phyloP scores from a whole-genome alignment of 2,329 filamentous ascomycete genomes.

The Colletotrichum sidae region DNA sequence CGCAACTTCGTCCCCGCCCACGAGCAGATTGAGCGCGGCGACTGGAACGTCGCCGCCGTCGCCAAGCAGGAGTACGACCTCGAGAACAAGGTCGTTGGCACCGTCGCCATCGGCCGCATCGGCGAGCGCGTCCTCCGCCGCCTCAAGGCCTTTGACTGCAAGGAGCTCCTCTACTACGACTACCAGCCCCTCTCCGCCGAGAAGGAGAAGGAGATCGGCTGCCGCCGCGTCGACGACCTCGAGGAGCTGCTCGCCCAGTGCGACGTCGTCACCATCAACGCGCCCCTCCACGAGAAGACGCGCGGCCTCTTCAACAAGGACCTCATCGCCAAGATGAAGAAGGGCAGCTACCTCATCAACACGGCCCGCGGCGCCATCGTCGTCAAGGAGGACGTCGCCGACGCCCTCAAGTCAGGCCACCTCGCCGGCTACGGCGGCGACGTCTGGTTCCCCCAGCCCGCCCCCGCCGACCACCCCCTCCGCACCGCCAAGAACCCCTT shows the following conservation, averaged over 20 bases:
- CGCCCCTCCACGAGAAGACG: constrained; percentile 98
- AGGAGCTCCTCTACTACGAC: constrained; percentile 99
- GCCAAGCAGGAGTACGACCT: constrained; percentile 99
- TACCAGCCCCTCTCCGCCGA: constrained; percentile 93
- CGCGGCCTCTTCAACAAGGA: constrained; percentile 98
- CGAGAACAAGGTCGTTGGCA: constrained; percentile 97
- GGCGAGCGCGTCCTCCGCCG: constrained; percentile 97
- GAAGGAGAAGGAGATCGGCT: constrained; percentile 95
- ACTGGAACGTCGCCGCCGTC: constrained; percentile 95
- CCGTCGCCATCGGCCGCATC: constrained; percentile 96
- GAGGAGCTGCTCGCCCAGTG: constrained; percentile 96
- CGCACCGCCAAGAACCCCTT: constrained; percentile 94
- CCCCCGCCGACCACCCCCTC: constrained; percentile 91
- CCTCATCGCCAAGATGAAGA: constrained; percentile 98
- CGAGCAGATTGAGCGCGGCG: constrained; percentile 88
- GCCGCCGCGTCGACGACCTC: constrained; percentile 86
- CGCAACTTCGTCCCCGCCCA: constrained; percentile 99
- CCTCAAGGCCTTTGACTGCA: constrained; percentile 98
- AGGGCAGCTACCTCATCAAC: constrained; percentile 96
- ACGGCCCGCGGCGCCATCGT: constrained; percentile 98
- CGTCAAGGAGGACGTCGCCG: constrained; percentile 98
- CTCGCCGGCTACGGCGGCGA: constrained; percentile 90
- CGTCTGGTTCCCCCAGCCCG: constrained; percentile 98
- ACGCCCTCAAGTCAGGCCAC: constrained; percentile 90
- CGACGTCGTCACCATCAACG: constrained; percentile 99